phyloP scores from a whole-genome alignment of 768 basidiomycete species.

The Dioszegia crocea region DNA sequence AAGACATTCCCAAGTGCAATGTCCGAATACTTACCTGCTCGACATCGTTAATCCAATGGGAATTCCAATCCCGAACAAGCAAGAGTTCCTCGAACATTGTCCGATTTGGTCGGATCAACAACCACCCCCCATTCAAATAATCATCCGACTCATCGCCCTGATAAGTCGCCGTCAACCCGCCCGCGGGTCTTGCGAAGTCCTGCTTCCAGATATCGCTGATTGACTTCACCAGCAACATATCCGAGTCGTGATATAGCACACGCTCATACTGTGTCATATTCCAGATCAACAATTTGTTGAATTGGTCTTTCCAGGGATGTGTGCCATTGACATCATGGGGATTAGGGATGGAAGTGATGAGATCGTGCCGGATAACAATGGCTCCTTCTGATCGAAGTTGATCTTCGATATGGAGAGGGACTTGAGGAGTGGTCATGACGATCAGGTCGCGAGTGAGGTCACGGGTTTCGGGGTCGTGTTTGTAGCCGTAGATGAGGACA shows the following conservation, averaged over 20 bases:
- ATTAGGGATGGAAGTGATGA: constrained; percentile 20
- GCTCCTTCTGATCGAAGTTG: constrained; percentile 19
- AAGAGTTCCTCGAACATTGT: not conserved
- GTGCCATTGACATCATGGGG: not conserved
- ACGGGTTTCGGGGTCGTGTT: constrained; percentile 18
- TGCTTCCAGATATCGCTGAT: constrained; percentile 21
- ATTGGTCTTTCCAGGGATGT: constrained; percentile 16
- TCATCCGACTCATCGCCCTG: not conserved
- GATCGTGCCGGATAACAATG: not conserved
- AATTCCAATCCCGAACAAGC: not conserved
- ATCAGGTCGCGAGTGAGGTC: constrained; percentile 19
- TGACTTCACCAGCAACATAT: constrained; percentile 12
- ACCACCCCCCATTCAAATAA: not conserved
- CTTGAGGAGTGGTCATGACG: constrained; percentile 18
- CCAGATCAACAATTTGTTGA: constrained; percentile 26
- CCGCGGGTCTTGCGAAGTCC: not conserved
- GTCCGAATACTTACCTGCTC: constrained; percentile 2
- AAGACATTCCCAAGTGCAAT: not conserved
- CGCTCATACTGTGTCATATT: constrained; percentile 20
- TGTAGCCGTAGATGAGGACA: constrained; percentile 21
- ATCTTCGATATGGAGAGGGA: constrained; percentile 6
- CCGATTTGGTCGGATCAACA: not conserved
- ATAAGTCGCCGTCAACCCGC: not conserved
- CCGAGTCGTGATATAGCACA: constrained; percentile 19
- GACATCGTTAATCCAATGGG: not conserved